phyloP scores from a whole-genome alignment of 176 grass and related monocot species.

The Phyllostachys edulis region DNA sequence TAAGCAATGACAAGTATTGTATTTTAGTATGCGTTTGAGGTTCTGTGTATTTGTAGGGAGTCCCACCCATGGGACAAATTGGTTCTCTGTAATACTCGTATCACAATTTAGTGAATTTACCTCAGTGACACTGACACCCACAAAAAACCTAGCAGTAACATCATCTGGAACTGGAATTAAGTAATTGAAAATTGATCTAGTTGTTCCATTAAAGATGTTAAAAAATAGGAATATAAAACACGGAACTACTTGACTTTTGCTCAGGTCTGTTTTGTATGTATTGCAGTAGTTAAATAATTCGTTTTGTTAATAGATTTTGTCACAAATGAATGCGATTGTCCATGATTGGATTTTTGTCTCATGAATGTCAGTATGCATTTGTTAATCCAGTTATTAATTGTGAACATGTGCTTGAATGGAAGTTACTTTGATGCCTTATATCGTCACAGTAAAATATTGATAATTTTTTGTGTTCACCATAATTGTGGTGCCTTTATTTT shows the following conservation, averaged over 20 bases:
- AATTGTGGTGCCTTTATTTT: background rate
- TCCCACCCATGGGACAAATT: background rate
- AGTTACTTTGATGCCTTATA: background rate
- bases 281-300: background rate
- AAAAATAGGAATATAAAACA: slow-evolving; percentile 16
- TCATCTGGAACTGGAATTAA: slow-evolving; percentile 3
- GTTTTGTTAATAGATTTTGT: background rate
- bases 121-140: background rate
- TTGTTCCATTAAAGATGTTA: slow-evolving; percentile 3
- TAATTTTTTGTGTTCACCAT: background rate
- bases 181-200: background rate
- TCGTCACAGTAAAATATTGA: background rate
- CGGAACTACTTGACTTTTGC: background rate
- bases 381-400: background rate
- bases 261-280: background rate
- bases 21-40: background rate
- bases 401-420: background rate
- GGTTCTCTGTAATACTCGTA: background rate
- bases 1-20: background rate
- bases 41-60: background rate
- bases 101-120: slow-evolving; percentile 2
- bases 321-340: background rate
- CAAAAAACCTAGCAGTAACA: background rate
- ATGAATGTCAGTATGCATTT: background rate
- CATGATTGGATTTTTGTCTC: background rate